Evolutionary conservation across 225 moss, liverwort and hornwort species (phyloP), one percentile per base, ranked within the genome.

Genomic region (Thuidium tamariscinum): DNA sequence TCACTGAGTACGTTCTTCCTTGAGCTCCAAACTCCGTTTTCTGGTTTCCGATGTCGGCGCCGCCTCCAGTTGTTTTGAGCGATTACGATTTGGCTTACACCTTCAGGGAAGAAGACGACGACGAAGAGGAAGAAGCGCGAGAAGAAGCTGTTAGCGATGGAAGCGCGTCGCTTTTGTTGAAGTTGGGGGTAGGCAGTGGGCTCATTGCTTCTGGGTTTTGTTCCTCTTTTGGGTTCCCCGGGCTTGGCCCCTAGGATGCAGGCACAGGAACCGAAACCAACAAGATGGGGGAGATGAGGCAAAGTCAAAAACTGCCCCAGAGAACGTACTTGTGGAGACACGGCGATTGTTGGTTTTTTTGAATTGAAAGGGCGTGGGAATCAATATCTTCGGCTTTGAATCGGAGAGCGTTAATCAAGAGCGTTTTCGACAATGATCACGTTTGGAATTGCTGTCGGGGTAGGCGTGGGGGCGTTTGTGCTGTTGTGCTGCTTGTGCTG

Each of bases 401-500:
- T n/a, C n/a, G 32, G 22, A 14, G 62, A 39, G 63, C 8, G 80
- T 34, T 32, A 13, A 18, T 22, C 52, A 21, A 6, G 32, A 77
- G 64, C 22, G 60, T 41, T 59, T 39, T 36, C 82, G 39, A 91
- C 73, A 20, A 85, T 87, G 89, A 11, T 79, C 72, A 80, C 75
- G 55, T 19, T 87, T 49, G 73, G 67, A 39, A 18, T 91, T 68
- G 89, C 42, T 57, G 41, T 92, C 57, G 88, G 87, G 63, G 55
- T 85, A 68, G 92, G 86, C 39, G 85, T 73, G 62, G 77, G 87
- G 39, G 82, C 56, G 52, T 27, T 86, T 74, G 41, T 87, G 56
- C 20, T 77, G 29, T 29, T 90, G 36, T 87, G 90, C 83, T 89
- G 72, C 87, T 77, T 90, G 55, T 90, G 90, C 29, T 90, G 88